These are phyloP conservation scores for Venturia pyrina DNA, from an alignment of 2,329 filamentous ascomycete species.

Conservation along the genomic window DNA sequence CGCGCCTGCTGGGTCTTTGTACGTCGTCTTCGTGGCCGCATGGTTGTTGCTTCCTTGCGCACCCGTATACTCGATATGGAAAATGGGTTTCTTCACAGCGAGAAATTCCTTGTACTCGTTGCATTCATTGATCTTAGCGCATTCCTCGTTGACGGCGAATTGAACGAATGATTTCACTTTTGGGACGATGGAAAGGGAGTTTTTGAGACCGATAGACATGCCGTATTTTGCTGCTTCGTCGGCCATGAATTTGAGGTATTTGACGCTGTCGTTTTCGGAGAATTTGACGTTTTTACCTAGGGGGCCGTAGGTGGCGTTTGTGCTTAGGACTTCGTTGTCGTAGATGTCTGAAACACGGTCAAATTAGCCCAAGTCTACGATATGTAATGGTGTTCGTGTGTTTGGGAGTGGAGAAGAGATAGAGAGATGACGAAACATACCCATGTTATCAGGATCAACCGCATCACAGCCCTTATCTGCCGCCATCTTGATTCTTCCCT, in stretches of 20 bases:
- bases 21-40: background rate
- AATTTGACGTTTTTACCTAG: background rate
- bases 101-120: slow-evolving; percentile 48
- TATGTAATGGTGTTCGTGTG: too few species aligned
- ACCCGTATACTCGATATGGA: slow-evolving; percentile 56
- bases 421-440: slow-evolving; percentile 4
- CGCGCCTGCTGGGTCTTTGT: background rate
- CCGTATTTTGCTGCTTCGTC: slow-evolving; percentile 9
- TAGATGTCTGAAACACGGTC: slow-evolving; percentile 11
- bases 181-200: slow-evolving; percentile 50
- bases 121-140: slow-evolving; percentile 51
- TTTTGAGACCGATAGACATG: slow-evolving; percentile 59
- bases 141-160: slow-evolving; percentile 64
- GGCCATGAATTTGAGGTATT: slow-evolving; percentile 13
- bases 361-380: background rate
- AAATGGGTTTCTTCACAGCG: slow-evolving; percentile 54
- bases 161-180: slow-evolving; percentile 43
- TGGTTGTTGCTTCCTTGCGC: background rate
- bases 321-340: slow-evolving; percentile 31
- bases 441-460: slow-evolving; percentile 26
- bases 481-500: slow-evolving; percentile 20
- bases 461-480: slow-evolving; percentile 26
- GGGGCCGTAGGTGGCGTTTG: background rate
- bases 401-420: background rate
- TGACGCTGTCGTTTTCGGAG: slow-evolving; percentile 9